These are phyloP conservation scores for Hypomyces rosellus DNA, from an alignment of 2,329 filamentous ascomycete species.

Conservation along the genomic window DNA sequence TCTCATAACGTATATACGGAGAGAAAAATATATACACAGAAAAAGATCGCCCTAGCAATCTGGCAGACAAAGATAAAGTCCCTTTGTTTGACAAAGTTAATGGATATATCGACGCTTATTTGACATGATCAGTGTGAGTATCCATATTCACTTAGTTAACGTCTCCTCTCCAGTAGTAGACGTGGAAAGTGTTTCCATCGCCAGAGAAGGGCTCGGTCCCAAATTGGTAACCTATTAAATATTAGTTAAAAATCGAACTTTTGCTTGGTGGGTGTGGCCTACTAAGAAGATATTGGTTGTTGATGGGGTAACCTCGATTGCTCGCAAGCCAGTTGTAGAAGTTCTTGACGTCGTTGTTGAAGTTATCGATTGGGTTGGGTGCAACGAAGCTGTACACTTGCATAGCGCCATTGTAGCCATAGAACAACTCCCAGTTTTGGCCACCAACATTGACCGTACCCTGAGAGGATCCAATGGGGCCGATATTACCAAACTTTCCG, in stretches of 20 bases:
- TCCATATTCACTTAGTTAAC: not conserved
- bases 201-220: constrained; percentile 54
- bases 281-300: constrained; percentile 43
- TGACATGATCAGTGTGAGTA: no score
- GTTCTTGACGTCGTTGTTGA: constrained; percentile 48
- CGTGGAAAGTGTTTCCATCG: constrained; percentile 22
- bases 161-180: constrained; percentile 7
- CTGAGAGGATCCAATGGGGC: constrained; percentile 32
- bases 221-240: constrained; percentile 16
- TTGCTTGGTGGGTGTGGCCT: constrained; percentile 6
- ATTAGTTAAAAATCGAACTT: not conserved
- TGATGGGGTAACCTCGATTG: constrained; percentile 40
- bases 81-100: no score
- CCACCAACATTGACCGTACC: constrained; percentile 49
- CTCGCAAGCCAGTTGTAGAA: constrained; percentile 50
- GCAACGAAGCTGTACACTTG: constrained; percentile 51
- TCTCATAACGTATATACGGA: no score
- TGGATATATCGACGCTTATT: no score
- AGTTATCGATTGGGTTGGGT: constrained; percentile 37
- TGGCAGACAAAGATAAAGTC: no score
- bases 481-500: constrained; percentile 14
- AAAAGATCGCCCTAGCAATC: no score
- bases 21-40: no score
- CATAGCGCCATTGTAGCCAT: constrained; percentile 50
- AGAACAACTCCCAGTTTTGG: constrained; percentile 49